Base-by-base conservation (phyloP, 2,329 filamentous ascomycete species). In the Plectosphaerella sp. region DNA sequence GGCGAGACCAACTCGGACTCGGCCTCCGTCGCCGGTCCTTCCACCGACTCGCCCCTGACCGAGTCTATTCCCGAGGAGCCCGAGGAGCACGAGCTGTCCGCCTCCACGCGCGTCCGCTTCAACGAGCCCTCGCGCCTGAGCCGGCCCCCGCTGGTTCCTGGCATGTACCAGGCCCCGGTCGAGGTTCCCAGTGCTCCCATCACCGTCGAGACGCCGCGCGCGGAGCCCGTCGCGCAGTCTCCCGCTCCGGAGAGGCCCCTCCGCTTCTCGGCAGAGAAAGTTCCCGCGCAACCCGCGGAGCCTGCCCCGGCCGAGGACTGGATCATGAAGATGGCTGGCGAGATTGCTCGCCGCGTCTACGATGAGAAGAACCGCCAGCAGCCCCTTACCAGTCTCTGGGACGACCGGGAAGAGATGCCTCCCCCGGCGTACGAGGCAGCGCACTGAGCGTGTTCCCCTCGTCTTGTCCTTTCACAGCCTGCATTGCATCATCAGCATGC, bases 251-350 rank as follows among this genome's bases (percentile, higher is more conserved):
- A 11, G 15, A 33, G n/a, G 14, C 15, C 45, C 15, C 12, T 18
- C 16, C 47, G 47, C 7, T 37, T 22, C 15, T 35, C 39, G 10
- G 63, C 65, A 51, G 64, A 67, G 51, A 65, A 68, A 48, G 64
- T 60, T 37, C 59, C 59, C 15, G 48, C 59, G 57, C 60, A 48
- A 57, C 63, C 62, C 54, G 70, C 65, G 59, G 61, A 62, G 64
- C 66, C 54, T 62, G 63, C 72, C 5, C 76, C 78, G 12, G 88
- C 91, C 65, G 87, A 91, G 67, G 89, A 89, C 3, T 94, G 89
- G 88, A 88, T 94, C 71, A 84, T 87, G 74, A 94, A 96, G 74
- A 94, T 99, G 83, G 92, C 93, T 5, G 87, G 86, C 57, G 94
- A 97, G 69, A 93, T 97, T 61, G 91, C 91, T 36, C 78, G 86